Percentiles rank a stretch among this genome's conserved stretches.
phyloP scores from a whole-genome alignment of 2,329 filamentous ascomycete genomes.

The Colletotrichum falcatum region DNA sequence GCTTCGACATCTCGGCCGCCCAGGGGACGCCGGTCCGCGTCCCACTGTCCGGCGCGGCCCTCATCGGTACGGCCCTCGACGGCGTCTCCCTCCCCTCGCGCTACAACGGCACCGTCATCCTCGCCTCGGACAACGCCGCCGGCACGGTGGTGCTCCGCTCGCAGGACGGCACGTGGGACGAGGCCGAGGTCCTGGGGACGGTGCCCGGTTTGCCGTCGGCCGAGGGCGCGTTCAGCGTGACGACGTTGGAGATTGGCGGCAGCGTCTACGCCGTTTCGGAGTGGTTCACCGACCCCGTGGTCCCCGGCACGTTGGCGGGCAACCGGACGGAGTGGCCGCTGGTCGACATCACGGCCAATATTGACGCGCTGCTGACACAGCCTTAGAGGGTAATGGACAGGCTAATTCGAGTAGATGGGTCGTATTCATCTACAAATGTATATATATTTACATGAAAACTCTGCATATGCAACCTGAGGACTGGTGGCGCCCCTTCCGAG shows the following conservation, averaged over 20 bases:
- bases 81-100: conserved; percentile 50
- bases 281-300: conserved; percentile 26
- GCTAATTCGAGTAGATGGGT: too few relatives aligned
- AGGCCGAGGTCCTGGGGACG: conserved; percentile 51
- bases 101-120: conserved; percentile 50
- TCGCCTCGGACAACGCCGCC: conserved; percentile 48
- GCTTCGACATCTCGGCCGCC: conserved; percentile 48
- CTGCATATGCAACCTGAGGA: too few relatives aligned
- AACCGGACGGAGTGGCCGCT: conserved; percentile 32
- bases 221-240: conserved; percentile 17
- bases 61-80: conserved; percentile 41
- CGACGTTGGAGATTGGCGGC: conserved; percentile 35
- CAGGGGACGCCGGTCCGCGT: conserved; percentile 5
- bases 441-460: too few relatives aligned
- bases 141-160: conserved; percentile 55
- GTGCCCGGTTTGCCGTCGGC: conserved; percentile 43
- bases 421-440: too few relatives aligned
- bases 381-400: background rate
- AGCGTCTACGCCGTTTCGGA: conserved; percentile 33
- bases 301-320: conserved; percentile 34
- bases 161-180: conserved; percentile 50
- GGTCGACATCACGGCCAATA: conserved; percentile 29
- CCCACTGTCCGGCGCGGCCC: conserved; percentile 17
- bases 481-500: too few relatives aligned
- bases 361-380: conserved; percentile 18